phyloP scores from a whole-genome alignment of 139 green algal species.

The Picochlorum sp. region DNA sequence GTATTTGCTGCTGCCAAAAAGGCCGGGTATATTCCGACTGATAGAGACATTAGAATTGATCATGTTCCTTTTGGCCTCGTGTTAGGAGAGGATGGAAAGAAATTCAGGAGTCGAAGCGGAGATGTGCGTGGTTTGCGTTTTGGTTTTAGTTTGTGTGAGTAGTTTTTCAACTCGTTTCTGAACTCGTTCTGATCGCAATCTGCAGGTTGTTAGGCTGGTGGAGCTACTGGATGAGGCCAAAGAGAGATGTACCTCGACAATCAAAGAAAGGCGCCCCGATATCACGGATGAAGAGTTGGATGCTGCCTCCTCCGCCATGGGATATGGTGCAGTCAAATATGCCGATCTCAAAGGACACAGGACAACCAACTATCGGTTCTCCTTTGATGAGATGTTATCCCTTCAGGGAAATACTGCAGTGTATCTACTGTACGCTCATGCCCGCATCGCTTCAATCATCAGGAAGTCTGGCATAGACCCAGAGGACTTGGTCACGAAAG shows the following conservation, averaged over 20 bases:
- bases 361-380: constrained; percentile 94
- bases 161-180: too few species aligned
- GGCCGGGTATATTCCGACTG: constrained; percentile 52
- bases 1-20: constrained; percentile 73
- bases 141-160: not conserved
- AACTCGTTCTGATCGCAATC: not conserved
- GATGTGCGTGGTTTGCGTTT: constrained; percentile 20
- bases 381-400: constrained; percentile 88
- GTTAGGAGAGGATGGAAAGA: constrained; percentile 93
- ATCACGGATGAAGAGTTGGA: constrained; percentile 54
- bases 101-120: constrained; percentile 54
- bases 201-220: constrained; percentile 76
- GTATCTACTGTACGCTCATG: constrained; percentile 96
- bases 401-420: constrained; percentile 95
- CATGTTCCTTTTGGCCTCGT: constrained; percentile 97
- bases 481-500: constrained; percentile 31
- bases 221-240: constrained; percentile 96
- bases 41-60: constrained; percentile 44
- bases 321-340: constrained; percentile 96
- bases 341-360: constrained; percentile 93
- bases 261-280: constrained; percentile 49
- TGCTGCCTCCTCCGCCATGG: constrained; percentile 60
- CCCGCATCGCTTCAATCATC: constrained; percentile 75
- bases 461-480: constrained; percentile 64
- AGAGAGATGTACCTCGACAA: constrained; percentile 41